Base-by-base conservation (phyloP, 306 rosid species). In the Cicer cuneatum region DNA sequence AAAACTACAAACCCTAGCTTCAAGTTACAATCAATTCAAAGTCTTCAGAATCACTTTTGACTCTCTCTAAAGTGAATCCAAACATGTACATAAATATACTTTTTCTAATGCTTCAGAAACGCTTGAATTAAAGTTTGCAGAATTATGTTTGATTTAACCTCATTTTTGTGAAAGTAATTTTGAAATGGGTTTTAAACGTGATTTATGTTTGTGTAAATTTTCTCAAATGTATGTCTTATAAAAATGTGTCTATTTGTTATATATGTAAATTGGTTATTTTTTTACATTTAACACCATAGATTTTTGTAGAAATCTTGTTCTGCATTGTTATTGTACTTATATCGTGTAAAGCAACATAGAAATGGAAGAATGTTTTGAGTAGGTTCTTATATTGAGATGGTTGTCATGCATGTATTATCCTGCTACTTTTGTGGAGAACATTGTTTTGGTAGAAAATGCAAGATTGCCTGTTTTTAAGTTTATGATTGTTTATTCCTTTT, bases 391-490 rank as follows among this genome's bases (percentile, higher is more conserved):
- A 35, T 13, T 69, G 52, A 68, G 43, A 66, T 16, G 69, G 19
- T 39, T 38, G 35, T 66, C 16, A 15, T 75, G 39, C 43, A 13
- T 43, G 35, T 49, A 2, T 8, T 48, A 1, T 61, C 38, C 29
- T 70, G 9, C 39, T 6, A 42, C 21, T 68, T 60, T 19, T 18
- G 57, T 75, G 7, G 56, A 41, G 24, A 54, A 73, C 6, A 7
- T 41, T 73, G 59, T 13, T 70, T 54, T 39, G 18, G 40, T 63
- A n/a, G 12, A 43, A 62, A 56, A 12, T 76, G 16, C 47, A 68
- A 61, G 60, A 9, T 14, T 68, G 41, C 16, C 43, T 24, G 53
- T 49, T 72, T 72, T 74, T 24, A 54, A 7, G 64, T 53, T 53
- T 70, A 37, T 60, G 58, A 58, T 29, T 46, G 52, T 45, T 68